Conservation (phyloP, 2,329 filamentous ascomycete species). For the Scedosporium minutisporum region DNA sequence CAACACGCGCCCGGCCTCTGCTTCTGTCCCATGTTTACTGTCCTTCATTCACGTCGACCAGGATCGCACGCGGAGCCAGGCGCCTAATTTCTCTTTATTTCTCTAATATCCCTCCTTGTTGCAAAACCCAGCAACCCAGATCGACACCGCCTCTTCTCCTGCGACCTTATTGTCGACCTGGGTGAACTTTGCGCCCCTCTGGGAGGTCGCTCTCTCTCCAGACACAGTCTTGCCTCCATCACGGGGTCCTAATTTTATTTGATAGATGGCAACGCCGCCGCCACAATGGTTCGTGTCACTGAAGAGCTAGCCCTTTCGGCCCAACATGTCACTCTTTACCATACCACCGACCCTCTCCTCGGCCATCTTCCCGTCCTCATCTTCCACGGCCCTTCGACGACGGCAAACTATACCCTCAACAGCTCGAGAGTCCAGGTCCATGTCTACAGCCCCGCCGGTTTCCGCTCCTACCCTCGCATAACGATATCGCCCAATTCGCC, state of each 20-base stretch:
- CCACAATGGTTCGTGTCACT: slow-evolving; percentile 73
- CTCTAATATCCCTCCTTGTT: background rate
- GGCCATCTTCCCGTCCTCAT: slow-evolving; percentile 74
- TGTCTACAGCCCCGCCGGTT: slow-evolving; percentile 79
- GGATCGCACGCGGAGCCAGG: background rate
- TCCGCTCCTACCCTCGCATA: slow-evolving; percentile 81
- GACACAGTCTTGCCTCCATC: slow-evolving; percentile 5
- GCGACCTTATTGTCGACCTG: slow-evolving; percentile 3
- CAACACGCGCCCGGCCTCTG: slow-evolving; percentile 1
- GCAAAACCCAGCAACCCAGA: background rate
- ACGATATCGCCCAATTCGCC: slow-evolving; percentile 89
- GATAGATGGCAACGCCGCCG: slow-evolving; percentile 16
- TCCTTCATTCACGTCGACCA: background rate
- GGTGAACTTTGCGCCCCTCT: slow-evolving; percentile 1
- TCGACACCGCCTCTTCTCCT: background rate
- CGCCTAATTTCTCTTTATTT: background rate
- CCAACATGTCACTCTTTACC: slow-evolving; percentile 78
- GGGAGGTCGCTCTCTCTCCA: slow-evolving; percentile 4
- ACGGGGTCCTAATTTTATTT: background rate
- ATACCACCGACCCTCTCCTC: slow-evolving; percentile 75
- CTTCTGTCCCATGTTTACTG: slow-evolving; percentile 4
- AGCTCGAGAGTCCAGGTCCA: slow-evolving; percentile 93
- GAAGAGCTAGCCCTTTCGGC: slow-evolving; percentile 70
- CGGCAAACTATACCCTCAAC: slow-evolving; percentile 75
- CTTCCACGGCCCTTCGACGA: slow-evolving; percentile 87